phyloP scores from a whole-genome alignment of 2,329 filamentous ascomycete genomes.

The Septoria petroselini region DNA sequence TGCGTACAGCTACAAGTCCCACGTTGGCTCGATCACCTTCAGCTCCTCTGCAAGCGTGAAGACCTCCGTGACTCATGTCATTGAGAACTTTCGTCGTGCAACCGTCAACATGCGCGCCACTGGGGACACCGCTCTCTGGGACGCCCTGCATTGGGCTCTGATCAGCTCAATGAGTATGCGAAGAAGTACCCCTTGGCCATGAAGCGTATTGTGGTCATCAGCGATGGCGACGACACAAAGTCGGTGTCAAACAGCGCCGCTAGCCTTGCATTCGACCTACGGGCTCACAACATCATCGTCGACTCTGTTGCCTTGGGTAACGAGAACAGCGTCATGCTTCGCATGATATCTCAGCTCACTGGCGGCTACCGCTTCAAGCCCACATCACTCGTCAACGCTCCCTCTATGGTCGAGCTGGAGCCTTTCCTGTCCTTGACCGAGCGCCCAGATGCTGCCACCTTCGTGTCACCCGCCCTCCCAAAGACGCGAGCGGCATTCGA shows the following conservation, averaged over 20 bases:
- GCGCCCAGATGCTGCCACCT: constrained; percentile 30
- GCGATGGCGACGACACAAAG: constrained; percentile 40
- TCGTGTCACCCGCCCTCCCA: constrained; percentile 7
- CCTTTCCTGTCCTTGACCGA: constrained; percentile 39
- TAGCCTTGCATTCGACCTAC: constrained; percentile 29
- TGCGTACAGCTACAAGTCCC: constrained; percentile 40
- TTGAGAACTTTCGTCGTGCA: constrained; percentile 40
- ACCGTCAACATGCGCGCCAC: constrained; percentile 33
- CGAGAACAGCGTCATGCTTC: constrained; percentile 32
- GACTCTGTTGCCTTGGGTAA: constrained; percentile 39
- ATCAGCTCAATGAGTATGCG: constrained; percentile 35
- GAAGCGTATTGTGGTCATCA: constrained; percentile 41
- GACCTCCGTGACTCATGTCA: constrained; percentile 35
- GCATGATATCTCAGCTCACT: constrained; percentile 35
- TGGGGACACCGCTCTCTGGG: constrained; percentile 41
- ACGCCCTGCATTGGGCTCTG: constrained; percentile 37
- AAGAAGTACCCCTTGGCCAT: constrained; percentile 37
- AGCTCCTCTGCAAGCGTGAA: constrained; percentile 30
- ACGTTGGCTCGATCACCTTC: constrained; percentile 40
- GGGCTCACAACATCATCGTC: constrained; percentile 34
- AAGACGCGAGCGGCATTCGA: constrained; percentile 1
- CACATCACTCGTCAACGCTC: constrained; percentile 36
- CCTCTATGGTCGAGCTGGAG: constrained; percentile 41
- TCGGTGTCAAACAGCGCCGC: constrained; percentile 26
- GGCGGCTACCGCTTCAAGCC: constrained; percentile 42